Percentiles rank a stretch among this genome's conserved stretches.
Conservation (phyloP, 2,329 filamentous ascomycete genomes). For the Teratosphaeria destructans region DNA sequence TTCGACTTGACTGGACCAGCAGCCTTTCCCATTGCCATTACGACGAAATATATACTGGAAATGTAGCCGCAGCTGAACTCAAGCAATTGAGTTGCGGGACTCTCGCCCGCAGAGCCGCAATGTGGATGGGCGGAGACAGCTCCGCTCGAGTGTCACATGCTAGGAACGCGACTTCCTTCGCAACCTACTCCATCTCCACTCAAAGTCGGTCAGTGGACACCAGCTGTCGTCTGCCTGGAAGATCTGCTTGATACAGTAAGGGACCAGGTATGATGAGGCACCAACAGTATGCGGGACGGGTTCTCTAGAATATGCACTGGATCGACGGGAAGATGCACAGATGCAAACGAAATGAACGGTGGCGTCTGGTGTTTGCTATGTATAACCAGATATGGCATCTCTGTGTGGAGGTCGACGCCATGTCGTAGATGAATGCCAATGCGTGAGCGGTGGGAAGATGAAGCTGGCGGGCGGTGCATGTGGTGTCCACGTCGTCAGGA, state of each 20-base stretch:
- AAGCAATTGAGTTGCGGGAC: not conserved
- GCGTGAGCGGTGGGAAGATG: not conserved
- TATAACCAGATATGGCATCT: not conserved
- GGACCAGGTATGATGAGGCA: not conserved
- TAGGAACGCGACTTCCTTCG: not conserved
- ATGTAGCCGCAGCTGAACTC: not conserved
- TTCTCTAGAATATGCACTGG: not conserved
- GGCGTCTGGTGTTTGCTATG: not conserved
- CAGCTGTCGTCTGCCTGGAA: not conserved
- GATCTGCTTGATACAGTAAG: not conserved
- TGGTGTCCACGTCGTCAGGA: not conserved
- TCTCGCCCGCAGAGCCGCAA: conserved; percentile 2
- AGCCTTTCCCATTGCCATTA: not conserved
- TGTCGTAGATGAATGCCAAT: not conserved
- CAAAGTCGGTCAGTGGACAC: not conserved
- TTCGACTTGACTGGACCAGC: not conserved
- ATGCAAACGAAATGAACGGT: not conserved
- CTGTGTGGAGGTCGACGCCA: not conserved
- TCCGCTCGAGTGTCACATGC: not conserved
- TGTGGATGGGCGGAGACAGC: not conserved
- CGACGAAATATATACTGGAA: not conserved
- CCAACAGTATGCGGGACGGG: not conserved
- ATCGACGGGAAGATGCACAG: not conserved
- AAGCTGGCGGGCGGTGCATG: not conserved
- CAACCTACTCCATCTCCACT: not conserved